Evolutionary conservation across 2,329 filamentous ascomycete species (phyloP).

Genomic region (Aschersonia sp.): DNA sequence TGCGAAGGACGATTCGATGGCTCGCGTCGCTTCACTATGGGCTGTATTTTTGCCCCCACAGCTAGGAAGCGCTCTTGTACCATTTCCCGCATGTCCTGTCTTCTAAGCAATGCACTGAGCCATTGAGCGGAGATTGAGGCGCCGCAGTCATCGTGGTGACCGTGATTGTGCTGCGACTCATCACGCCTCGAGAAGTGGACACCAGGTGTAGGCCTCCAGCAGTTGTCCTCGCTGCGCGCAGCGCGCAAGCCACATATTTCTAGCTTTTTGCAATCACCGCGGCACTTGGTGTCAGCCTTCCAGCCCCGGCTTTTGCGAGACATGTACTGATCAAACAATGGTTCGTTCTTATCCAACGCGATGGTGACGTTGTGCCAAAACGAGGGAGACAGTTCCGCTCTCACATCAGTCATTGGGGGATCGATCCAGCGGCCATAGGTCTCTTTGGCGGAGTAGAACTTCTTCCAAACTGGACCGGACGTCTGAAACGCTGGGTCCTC

Average conservation of each 20-base stretch:
- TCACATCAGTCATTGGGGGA: conserved; percentile 19
- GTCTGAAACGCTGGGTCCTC: conserved; percentile 23
- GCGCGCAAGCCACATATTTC: conserved; percentile 37
- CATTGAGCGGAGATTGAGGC: conserved; percentile 11
- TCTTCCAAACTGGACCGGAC: conserved; percentile 30
- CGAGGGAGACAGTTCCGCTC: conserved; percentile 32
- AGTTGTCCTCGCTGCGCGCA: conserved; percentile 35
- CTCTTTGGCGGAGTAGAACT: conserved; percentile 40
- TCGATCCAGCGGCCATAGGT: conserved; percentile 29
- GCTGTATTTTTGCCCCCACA: background rate
- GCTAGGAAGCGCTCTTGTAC: conserved; percentile 8
- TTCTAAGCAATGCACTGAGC: conserved; percentile 9
- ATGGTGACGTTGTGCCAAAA: conserved; percentile 45
- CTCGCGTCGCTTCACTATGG: background rate
- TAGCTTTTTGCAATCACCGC: conserved; percentile 21
- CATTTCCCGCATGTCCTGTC: conserved; percentile 9
- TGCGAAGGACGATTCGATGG: background rate
- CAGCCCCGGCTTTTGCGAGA: conserved; percentile 31
- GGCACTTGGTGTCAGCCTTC: conserved; percentile 20
- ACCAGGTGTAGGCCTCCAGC: conserved; percentile 20
- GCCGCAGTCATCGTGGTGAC: conserved; percentile 13
- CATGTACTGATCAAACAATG: conserved; percentile 29
- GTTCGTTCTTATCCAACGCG: conserved; percentile 25
- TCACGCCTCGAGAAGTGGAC: conserved; percentile 16
- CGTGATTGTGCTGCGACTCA: conserved; percentile 5